A percentile compares a stretch with the other conserved stretches of the same genome.
Evolutionary conservation across 2,329 filamentous ascomycete species (phyloP).

Genomic region (Chaetomiaceae sp.): DNA sequence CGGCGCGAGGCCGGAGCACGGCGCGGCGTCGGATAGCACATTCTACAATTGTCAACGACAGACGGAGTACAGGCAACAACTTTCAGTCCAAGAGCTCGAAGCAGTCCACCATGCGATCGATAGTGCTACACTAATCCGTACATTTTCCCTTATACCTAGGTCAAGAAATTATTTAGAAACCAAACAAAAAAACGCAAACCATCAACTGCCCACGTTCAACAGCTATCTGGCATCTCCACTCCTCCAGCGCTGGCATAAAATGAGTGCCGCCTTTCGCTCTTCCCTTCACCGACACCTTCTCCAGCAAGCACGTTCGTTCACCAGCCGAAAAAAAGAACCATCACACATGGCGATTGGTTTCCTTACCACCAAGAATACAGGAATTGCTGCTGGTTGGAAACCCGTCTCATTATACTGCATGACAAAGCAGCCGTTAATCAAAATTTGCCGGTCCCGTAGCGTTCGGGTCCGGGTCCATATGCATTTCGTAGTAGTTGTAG

Average conservation of each 20-base stretch:
- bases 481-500: slow-evolving; percentile 50
- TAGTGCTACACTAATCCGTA: slow-evolving; percentile 9
- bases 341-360: too few relatives aligned
- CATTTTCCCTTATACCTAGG: neutral
- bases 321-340: too few relatives aligned
- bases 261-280: neutral
- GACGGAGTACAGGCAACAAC: too few relatives aligned
- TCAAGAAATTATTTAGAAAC: too few relatives aligned
- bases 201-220: too few relatives aligned
- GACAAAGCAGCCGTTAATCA: slow-evolving; percentile 40
- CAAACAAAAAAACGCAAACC: too few relatives aligned
- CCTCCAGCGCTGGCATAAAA: neutral
- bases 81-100: neutral
- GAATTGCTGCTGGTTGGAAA: too few relatives aligned
- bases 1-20: too few relatives aligned
- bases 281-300: neutral
- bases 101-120: neutral
- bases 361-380: too few relatives aligned
- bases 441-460: slow-evolving; percentile 50
- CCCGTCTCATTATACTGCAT: neutral
- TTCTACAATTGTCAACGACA: too few relatives aligned
- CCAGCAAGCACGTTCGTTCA: neutral
- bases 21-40: too few relatives aligned
- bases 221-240: too few relatives aligned
- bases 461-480: slow-evolving; percentile 43